Base-by-base conservation (phyloP, 257 asterid genomes). In the Solanum tarijense region DNA sequence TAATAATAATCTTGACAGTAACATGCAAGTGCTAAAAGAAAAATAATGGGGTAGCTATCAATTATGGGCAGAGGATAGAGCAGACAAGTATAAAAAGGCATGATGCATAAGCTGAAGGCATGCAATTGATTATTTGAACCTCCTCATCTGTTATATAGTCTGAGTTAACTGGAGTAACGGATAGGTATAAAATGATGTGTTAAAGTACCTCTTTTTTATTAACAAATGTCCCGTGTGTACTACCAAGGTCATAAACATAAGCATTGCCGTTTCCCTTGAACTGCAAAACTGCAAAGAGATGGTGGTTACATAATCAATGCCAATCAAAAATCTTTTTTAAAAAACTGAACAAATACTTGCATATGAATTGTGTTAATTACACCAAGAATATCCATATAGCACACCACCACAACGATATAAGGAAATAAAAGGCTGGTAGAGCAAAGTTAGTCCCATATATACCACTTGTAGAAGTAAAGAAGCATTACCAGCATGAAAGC, bases 151-250 rank as follows among this genome's bases (percentile, higher is more conserved):
- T 27, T 46, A 27, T 29, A 27, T 27, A 29, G 29, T 27, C 66
- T 34, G 68, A 43, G 68, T 16, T 29, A 46, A 81, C 62, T 46
- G 27, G 68, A 48, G 27, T 48, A 81, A 81, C 6, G 3, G 18
- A 29, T 43, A 78, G 25, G 25, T 41, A 39, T 25, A 79, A 46
- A 25, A 43, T 43, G 27, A 43, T 43, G 60, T 4, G 21, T 62
- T 58, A 16, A 29, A 48, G 38, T 90, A 97, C 99, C 99, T 97
- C 94, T 36, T 89, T 96, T 91, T 97, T 97, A 93, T 97, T 97
- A 86, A 97, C 86, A 84, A 88, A 96, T 34, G 99, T 96, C 90
- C 99, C 99, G 23, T 97, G 99, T 35, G 99, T 97, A 83, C 99
- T 97, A 52, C 95, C 98, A 88, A 95, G 93, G 93, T 97, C 99